Percentiles rank a stretch among this genome's conserved stretches.
These are phyloP conservation scores for Thraustochytrium sp. DNA, from an alignment of 352 stramenopile genomes.

Conservation along the genomic window DNA sequence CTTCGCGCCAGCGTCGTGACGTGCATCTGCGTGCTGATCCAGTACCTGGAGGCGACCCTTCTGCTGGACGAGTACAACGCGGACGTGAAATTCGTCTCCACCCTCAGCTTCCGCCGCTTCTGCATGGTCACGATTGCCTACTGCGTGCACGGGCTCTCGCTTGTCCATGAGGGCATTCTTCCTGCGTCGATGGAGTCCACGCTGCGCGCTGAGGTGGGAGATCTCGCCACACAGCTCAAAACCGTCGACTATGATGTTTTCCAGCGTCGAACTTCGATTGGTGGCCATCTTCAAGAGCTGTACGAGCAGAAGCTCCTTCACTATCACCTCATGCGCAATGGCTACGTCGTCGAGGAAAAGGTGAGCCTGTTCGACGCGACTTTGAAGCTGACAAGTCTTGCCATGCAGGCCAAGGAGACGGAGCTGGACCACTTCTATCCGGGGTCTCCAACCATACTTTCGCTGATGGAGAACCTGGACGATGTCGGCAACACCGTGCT, in stretches of 20 bases:
- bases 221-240: not conserved
- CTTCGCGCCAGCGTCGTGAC: not conserved
- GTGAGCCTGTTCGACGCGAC: slow-evolving; percentile 34
- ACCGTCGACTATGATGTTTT: not conserved
- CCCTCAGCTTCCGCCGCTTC: not conserved
- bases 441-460: not conserved
- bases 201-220: not conserved
- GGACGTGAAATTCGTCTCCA: not conserved
- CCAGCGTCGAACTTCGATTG: not conserved
- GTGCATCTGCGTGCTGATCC: not conserved
- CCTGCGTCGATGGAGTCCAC: not conserved
- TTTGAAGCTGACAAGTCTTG: not conserved
- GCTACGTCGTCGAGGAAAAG: not conserved
- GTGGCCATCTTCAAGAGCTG: not conserved
- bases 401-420: not conserved
- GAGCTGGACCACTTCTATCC: not conserved
- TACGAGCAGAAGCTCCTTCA: not conserved
- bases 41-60: not conserved
- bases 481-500: not conserved
- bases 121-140: slow-evolving; percentile 7
- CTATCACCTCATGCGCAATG: not conserved
- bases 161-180: not conserved
- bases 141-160: not conserved
- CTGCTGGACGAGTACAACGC: not conserved
- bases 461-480: slow-evolving; percentile 27